Evolutionary conservation across 441 rosid genomes (phyloP).

Genomic region (Oxalis stricta): DNA sequence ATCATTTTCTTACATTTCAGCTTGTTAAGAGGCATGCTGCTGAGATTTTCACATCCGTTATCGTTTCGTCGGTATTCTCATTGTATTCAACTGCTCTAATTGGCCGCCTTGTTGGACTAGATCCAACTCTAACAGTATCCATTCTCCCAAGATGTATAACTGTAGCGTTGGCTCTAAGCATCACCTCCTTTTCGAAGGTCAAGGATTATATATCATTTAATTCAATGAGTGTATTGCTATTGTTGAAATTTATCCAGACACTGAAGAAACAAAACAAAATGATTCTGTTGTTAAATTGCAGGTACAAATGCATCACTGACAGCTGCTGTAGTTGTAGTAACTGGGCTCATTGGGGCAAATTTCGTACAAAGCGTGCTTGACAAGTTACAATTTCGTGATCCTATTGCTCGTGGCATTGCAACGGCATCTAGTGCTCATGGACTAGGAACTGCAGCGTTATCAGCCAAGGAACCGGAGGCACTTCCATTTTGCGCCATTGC

Average conservation of each 20-base stretch:
- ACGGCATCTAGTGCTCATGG: constrained; percentile 99
- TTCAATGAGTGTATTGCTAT: no score
- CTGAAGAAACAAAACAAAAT: background rate
- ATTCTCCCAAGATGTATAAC: constrained; percentile 91
- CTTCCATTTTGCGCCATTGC: constrained; percentile 96
- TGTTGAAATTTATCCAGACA: no score
- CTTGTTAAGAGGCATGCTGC: constrained; percentile 93
- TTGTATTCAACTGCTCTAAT: constrained; percentile 84
- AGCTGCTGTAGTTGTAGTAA: constrained; percentile 86
- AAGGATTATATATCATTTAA: background rate
- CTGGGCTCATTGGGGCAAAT: constrained; percentile 84
- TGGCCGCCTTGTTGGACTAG: constrained; percentile 71
- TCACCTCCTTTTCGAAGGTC: constrained; percentile 91
- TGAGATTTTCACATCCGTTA: constrained; percentile 83
- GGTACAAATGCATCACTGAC: constrained; percentile 83
- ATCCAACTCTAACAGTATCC: constrained; percentile 61
- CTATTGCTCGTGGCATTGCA: constrained; percentile 88
- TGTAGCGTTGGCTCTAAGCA: constrained; percentile 91
- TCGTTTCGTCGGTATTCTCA: constrained; percentile 67
- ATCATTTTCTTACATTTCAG: constrained; percentile 46
- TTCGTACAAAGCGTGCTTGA: constrained; percentile 78
- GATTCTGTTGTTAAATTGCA: constrained; percentile 15
- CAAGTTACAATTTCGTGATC: constrained; percentile 55
- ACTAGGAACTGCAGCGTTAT: constrained; percentile 89
- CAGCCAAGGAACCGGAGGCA: constrained; percentile 96